Conservation (phyloP, 208 protist genomes). For the Leishmania major region DNA sequence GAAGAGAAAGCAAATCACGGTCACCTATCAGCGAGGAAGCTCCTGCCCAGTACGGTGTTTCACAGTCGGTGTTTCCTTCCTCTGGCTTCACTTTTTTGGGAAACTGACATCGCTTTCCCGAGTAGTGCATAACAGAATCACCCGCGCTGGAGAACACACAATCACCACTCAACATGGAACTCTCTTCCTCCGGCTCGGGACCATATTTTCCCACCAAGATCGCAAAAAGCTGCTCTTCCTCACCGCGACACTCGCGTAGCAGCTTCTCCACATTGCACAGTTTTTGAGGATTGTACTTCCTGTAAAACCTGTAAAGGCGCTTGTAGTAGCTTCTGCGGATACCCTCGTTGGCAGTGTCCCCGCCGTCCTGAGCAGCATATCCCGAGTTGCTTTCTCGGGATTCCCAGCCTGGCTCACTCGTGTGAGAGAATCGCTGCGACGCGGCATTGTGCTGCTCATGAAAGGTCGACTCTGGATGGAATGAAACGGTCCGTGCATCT, state of each 20-base stretch:
- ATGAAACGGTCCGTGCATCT: constrained; percentile 4
- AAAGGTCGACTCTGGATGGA: constrained; percentile 22
- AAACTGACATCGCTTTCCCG: constrained; percentile 56
- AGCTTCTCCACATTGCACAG: constrained; percentile 55
- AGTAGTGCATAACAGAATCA: constrained; percentile 59
- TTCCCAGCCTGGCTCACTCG: constrained; percentile 46
- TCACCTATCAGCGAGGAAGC: constrained; percentile 51
- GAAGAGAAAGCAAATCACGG: constrained; percentile 55
- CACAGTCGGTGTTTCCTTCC: constrained; percentile 76
- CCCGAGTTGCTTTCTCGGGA: constrained; percentile 61
- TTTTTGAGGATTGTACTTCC: constrained; percentile 78
- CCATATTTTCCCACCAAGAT: constrained; percentile 78
- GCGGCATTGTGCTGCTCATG: constrained; percentile 13
- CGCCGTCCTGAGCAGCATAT: constrained; percentile 37
- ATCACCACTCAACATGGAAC: constrained; percentile 14
- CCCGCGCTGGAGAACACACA: constrained; percentile 51
- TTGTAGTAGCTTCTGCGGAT: constrained; percentile 40
- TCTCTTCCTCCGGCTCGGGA: constrained; percentile 43
- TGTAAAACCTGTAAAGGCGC: constrained; percentile 71
- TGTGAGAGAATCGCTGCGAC: constrained; percentile 12
- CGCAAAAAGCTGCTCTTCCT: constrained; percentile 77
- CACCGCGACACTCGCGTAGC: constrained; percentile 46
- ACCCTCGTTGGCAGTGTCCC: constrained; percentile 25
- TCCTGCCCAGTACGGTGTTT: constrained; percentile 81
- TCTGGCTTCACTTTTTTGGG: constrained; percentile 59